These are phyloP conservation scores for Nemania sp. DNA, from an alignment of 2,329 filamentous ascomycete species.

Conservation along the genomic window DNA sequence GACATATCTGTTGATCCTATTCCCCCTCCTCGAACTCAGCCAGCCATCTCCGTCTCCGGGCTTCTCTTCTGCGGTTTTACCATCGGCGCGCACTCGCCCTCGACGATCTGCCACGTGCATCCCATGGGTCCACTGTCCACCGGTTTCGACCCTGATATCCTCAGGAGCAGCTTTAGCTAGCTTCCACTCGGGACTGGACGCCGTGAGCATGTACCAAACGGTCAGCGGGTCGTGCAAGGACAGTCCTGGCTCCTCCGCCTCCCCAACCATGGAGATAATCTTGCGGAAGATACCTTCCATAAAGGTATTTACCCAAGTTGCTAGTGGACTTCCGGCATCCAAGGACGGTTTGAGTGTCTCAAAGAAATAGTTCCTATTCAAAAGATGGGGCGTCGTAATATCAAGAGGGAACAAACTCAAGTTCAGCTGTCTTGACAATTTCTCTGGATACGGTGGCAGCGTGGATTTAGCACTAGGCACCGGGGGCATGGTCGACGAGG, in stretches of 20 bases:
- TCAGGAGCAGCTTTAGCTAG: constrained; percentile 59
- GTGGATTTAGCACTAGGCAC: constrained; percentile 54
- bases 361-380: constrained; percentile 64
- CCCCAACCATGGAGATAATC: constrained; percentile 64
- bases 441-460: constrained; percentile 65
- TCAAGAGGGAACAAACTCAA: constrained; percentile 76
- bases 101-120: constrained; percentile 86
- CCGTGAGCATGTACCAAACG: constrained; percentile 75
- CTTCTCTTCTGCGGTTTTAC: constrained; percentile 53
- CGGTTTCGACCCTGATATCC: constrained; percentile 87
- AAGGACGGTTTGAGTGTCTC: constrained; percentile 58
- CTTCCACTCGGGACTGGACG: constrained; percentile 61
- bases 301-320: constrained; percentile 73
- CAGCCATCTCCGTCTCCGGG: constrained; percentile 75
- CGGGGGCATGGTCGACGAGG: constrained; percentile 79
- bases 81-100: constrained; percentile 56
- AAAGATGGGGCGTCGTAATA: constrained; percentile 71
- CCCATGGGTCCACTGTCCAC: constrained; percentile 91
- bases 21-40: constrained; percentile 74
- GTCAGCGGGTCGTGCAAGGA: constrained; percentile 78
- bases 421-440: constrained; percentile 64
- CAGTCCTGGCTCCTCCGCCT: constrained; percentile 60
- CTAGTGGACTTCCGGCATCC: constrained; percentile 69
- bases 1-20: constrained; percentile 76
- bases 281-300: constrained; percentile 71